These are phyloP conservation scores for Spergularia bocconei DNA, from an alignment of 148 eudicot species.

Conservation along the genomic window DNA sequence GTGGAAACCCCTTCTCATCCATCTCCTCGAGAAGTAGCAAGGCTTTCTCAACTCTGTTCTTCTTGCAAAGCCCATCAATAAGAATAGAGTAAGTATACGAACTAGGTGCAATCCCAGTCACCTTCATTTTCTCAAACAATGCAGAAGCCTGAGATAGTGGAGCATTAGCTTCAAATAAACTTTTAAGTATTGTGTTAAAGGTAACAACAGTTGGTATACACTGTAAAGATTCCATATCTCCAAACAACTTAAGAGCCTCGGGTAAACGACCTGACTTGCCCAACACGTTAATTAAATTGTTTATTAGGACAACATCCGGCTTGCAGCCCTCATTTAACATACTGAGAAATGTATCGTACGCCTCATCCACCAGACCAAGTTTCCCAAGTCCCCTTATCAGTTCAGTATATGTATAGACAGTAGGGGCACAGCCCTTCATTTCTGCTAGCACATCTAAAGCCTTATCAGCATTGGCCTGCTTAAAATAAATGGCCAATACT, in stretches of 20 bases:
- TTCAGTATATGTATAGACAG: conserved; percentile 94
- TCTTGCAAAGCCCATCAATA: conserved; percentile 92
- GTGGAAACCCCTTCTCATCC: conserved; percentile 96
- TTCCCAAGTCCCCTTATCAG: conserved; percentile 79
- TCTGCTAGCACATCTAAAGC: conserved; percentile 60
- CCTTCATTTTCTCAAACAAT: conserved; percentile 75
- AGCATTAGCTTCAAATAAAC: conserved; percentile 69
- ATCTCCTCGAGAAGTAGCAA: conserved; percentile 86
- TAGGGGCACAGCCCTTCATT: conserved; percentile 76
- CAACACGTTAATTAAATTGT: conserved; percentile 74
- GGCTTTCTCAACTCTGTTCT: conserved; percentile 77
- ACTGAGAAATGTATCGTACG: conserved; percentile 53
- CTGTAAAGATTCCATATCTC: conserved; percentile 61
- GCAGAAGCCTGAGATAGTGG: conserved; percentile 49
- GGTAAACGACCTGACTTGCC: conserved; percentile 65
- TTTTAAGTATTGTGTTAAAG: conserved; percentile 76
- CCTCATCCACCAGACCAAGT: conserved; percentile 73
- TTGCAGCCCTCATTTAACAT: conserved; percentile 75
- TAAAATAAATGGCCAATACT: conserved; percentile 65
- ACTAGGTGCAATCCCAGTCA: conserved; percentile 57
- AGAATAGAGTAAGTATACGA: conserved; percentile 88
- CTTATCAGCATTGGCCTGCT: conserved; percentile 51
- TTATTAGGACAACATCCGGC: conserved; percentile 86
- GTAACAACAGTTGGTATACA: conserved; percentile 85
- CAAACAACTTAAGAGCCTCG: conserved; percentile 74